Conservation (phyloP, 805 yeast species). For the Ogataea parapolymorpha region DNA sequence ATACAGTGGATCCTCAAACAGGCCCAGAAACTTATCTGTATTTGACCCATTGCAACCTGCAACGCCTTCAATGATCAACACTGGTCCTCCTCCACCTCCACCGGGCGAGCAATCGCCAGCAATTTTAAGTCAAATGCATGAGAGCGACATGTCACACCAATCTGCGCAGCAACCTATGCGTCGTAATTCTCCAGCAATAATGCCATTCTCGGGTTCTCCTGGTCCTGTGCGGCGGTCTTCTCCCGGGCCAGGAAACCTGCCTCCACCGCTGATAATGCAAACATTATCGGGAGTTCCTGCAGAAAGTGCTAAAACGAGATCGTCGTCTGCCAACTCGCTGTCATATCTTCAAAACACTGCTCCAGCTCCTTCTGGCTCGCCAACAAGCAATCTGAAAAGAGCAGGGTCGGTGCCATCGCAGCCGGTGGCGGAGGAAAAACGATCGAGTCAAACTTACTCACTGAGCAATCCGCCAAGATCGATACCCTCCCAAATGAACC, state of each 20-base stretch:
- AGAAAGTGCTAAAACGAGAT: constrained; percentile 19
- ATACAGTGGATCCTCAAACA: constrained; percentile 28
- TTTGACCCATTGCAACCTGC: constrained; percentile 34
- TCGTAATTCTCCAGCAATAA: constrained; percentile 12
- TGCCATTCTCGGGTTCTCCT: constrained; percentile 16
- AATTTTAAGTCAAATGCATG: constrained; percentile 5
- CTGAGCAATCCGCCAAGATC: constrained; percentile 30
- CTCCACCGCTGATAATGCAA: constrained; percentile 2
- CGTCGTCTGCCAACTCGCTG: constrained; percentile 17
- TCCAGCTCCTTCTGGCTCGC: constrained; percentile 2
- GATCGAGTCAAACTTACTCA: constrained; percentile 20
- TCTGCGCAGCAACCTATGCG: constrained; percentile 13
- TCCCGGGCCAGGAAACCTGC: constrained; percentile 8
- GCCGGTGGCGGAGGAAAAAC: constrained; percentile 18
- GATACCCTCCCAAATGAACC: constrained; percentile 19
- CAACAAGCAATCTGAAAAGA: constrained; percentile 3
- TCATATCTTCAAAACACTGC: constrained; percentile 2
- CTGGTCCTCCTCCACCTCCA: constrained; percentile 9
- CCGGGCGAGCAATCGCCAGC: constrained; percentile 12
- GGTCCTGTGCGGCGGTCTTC: constrained; percentile 11
- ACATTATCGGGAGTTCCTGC: neutral
- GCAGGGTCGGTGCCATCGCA: constrained; percentile 17
- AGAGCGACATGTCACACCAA: constrained; percentile 12
- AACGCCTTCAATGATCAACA: constrained; percentile 8
- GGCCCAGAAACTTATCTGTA: constrained; percentile 39